These are phyloP conservation scores for Chlamydomonas reinhardtii DNA, from an alignment of 163 green algal species.

Conservation along the genomic window DNA sequence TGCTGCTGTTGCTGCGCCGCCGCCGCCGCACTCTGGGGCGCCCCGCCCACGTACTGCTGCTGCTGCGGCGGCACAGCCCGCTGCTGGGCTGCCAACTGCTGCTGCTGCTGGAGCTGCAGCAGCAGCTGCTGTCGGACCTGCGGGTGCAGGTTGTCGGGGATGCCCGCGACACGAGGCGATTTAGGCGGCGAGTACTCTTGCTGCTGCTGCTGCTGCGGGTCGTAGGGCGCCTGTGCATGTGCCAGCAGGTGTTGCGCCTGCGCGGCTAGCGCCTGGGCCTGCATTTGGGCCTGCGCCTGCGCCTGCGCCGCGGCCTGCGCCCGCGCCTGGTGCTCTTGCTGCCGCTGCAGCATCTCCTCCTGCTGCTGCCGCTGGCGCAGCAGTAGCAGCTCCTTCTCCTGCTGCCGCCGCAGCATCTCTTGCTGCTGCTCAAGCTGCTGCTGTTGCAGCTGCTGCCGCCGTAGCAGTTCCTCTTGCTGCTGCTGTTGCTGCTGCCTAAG, in stretches of 20 bases:
- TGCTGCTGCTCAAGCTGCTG: not conserved
- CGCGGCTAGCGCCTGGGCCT: not conserved
- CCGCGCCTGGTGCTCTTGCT: not conserved
- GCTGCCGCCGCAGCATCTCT: not conserved
- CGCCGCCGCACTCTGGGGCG: not conserved
- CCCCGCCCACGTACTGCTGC: not conserved
- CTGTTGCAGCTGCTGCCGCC: not conserved
- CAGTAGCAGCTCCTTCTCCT: not conserved
- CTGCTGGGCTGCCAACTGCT: not conserved
- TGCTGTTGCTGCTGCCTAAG: not conserved
- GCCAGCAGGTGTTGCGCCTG: not conserved
- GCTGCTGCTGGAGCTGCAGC: not conserved
- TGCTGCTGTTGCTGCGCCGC: not conserved
- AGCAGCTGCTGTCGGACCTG: not conserved
- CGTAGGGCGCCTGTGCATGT: too few species aligned
- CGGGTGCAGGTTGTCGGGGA: not conserved
- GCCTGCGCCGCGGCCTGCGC: not conserved
- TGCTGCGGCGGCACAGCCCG: not conserved
- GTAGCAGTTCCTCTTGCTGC: not conserved
- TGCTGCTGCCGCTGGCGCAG: not conserved
- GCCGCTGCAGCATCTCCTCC: not conserved
- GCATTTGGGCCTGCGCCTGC: not conserved
- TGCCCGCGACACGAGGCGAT: too few species aligned
- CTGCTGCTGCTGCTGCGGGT: constrained; percentile 1
- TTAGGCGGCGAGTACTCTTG: not conserved